These are phyloP conservation scores for Adansonia rubrostipa DNA, from an alignment of 441 rosid species.

Conservation along the genomic window DNA sequence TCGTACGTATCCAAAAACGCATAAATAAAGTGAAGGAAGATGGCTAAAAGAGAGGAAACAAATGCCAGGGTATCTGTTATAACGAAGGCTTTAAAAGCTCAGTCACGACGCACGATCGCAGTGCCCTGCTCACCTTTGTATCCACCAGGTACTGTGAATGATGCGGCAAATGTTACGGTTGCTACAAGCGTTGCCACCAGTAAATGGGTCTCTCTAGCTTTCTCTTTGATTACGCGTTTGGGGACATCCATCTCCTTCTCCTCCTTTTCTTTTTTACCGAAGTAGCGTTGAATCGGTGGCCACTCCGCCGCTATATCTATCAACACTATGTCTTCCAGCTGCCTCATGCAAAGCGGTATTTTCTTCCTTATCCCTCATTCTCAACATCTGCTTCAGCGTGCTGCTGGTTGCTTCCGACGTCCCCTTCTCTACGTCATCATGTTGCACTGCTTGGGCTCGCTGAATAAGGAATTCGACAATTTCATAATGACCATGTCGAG, in stretches of 20 bases:
- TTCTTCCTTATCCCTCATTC: too few species aligned
- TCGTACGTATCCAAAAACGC: too few species aligned
- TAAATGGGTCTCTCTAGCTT: neutral
- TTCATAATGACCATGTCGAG: too few species aligned
- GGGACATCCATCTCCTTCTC: neutral
- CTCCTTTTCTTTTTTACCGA: too few species aligned
- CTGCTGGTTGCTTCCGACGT: too few species aligned
- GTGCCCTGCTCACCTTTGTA: neutral
- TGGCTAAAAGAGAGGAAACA: slow-evolving; percentile 11
- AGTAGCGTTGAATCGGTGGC: too few species aligned
- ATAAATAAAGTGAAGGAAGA: neutral
- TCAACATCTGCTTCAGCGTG: too few species aligned
- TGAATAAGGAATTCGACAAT: too few species aligned
- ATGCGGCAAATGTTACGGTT: neutral
- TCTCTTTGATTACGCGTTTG: neutral
- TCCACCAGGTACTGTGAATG: neutral
- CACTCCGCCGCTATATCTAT: too few species aligned
- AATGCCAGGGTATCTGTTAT: neutral
- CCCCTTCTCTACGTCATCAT: too few species aligned
- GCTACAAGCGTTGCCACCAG: neutral
- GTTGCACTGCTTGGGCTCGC: too few species aligned
- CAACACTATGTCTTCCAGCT: neutral
- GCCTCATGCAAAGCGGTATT: neutral
- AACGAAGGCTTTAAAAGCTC: slow-evolving; percentile 10
- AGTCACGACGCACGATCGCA: neutral